Base-by-base conservation (phyloP, 202 grass and related monocot genomes). In the Schoenoplectus tabernaemontani region DNA sequence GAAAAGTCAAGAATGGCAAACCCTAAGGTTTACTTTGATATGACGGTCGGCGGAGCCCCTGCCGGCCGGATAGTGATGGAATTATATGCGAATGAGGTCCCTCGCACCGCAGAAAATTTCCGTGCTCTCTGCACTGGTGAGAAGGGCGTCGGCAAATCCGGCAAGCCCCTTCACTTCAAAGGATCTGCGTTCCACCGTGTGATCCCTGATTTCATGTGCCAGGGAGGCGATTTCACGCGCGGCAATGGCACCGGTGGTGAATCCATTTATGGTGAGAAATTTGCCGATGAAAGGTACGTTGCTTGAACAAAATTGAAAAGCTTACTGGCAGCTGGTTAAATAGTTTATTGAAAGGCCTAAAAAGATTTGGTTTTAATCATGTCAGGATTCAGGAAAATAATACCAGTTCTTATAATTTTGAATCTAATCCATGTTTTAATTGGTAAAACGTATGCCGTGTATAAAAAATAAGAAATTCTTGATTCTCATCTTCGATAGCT, bases 121-220 rank as follows among this genome's bases (percentile, higher is more conserved):
- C 89, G 92, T 0, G 92, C 92, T 0, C 92, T 94, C 0, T 94
- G 92, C 89, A 94, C 92, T 0, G 89, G 92, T 0, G 92, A 94
- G 89, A 91, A 84, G 82, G 92, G 89, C 16, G 4, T 6, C 0
- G 89, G 89, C 0, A 66, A 32, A 19, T 20, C 12, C 4, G 91
- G 88, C 2, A 90, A 88, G 81, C 81, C 88, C 4, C 91, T 93
- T 19, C 85, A 88, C 83, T 93, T 46, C 83, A 93, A 90, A 88
- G 91, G 88, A 0, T 86, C 83, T 0, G 0, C 9, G 0, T 93
- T 93, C 80, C 91, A 93, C 91, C 88, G 91, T 61, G 88, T 93
- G 0, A 93, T 93, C 88, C 81, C 91, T 3, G 51, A 81, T 0
- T 93, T 93, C 85, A 93, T 93, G 91, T 93, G 91, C 78, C 91